Evolutionary conservation across 192 early-diverging fungal genomes (phyloP).

Genomic region (Entomortierella lignicola): DNA sequence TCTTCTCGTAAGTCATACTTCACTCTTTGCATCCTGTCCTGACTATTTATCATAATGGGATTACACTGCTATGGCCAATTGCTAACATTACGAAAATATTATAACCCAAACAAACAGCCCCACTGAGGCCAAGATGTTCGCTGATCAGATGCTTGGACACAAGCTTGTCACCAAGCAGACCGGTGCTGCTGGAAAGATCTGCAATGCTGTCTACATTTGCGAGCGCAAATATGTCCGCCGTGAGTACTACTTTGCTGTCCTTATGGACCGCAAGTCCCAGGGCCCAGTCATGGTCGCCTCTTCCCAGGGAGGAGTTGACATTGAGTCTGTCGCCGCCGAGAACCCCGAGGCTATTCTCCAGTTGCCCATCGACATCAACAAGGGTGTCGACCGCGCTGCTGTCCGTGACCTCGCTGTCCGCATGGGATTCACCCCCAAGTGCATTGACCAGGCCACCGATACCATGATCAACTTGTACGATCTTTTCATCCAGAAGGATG

Average conservation of each 20-base stretch:
- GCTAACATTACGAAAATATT: background rate
- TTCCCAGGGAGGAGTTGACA: slow-evolving; percentile 98
- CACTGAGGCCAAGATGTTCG: slow-evolving; percentile 87
- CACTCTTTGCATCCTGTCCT: background rate
- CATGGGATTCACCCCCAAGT: slow-evolving; percentile 91
- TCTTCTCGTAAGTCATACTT: slow-evolving; percentile 81
- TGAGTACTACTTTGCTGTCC: slow-evolving; percentile 99
- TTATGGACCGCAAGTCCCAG: slow-evolving; percentile 95
- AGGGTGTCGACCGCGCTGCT: slow-evolving; percentile 81
- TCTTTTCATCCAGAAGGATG: slow-evolving; percentile 97
- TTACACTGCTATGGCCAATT: background rate
- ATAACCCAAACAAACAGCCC: slow-evolving; percentile 64
- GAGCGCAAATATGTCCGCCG: slow-evolving; percentile 97
- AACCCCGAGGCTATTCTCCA: slow-evolving; percentile 98
- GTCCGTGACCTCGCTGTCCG: slow-evolving; percentile 85
- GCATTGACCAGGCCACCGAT: slow-evolving; percentile 87
- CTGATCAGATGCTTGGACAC: slow-evolving; percentile 96
- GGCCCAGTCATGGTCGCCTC: slow-evolving; percentile 98
- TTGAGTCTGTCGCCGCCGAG: slow-evolving; percentile 95
- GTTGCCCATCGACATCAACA: slow-evolving; percentile 91
- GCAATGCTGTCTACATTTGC: slow-evolving; percentile 95
- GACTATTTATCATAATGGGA: background rate
- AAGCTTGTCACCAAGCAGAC: slow-evolving; percentile 99
- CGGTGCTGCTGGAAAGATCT: slow-evolving; percentile 91
- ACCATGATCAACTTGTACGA: slow-evolving; percentile 95